Evolutionary conservation across 2,329 filamentous ascomycete species (phyloP), one percentile per base, ranked within the genome.

Genomic region (Colletotrichum scovillei): DNA sequence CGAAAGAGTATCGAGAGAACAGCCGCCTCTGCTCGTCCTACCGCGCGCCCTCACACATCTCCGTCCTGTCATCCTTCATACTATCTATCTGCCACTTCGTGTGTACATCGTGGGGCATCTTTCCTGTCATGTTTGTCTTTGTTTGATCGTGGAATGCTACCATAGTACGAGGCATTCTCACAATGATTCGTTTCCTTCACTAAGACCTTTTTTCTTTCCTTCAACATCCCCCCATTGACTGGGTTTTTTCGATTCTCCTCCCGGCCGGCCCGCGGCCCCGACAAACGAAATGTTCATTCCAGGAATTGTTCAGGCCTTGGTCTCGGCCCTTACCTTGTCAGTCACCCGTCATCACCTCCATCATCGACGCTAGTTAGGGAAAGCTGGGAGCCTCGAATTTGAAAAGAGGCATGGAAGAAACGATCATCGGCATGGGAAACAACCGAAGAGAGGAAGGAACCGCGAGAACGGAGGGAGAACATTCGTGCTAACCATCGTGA

Each of bases 311-410:
- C 85, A 88, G 84, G 85, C 86, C 77, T 81, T 90, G 74, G 80
- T 88, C 79, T 87, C 87, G 74, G 86, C 88, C 75, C 90, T 90
- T 78, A 81, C 83, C 72, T 90, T 90, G 88, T 89, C 53, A 84
- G 87, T 86, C 58, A 19, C 46, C 53, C 42, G 16, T 49, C 67
- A 38, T 14, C 22, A 16, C 16, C 26, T 35, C n/a, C 62, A 16
- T 53, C n/a, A 11, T 26, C 30, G 46, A 42, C 60, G 53, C 19
- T 6, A 38, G n/a, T 26, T 26, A 52, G n/a, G 12, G 30, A 42
- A 32, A 59, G 62, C 26, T n/a, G 58, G n/a, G 16, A n/a, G 19
- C 19, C 8, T 22, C 38, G 14, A 55, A 6, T 5, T 11, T n/a
- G 46, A 28, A 26, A 55, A 53, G 30, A 53, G 46, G 30, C 42